Conservation (phyloP, 2,329 filamentous ascomycete genomes). For the Pestalotiopsis sp. region DNA sequence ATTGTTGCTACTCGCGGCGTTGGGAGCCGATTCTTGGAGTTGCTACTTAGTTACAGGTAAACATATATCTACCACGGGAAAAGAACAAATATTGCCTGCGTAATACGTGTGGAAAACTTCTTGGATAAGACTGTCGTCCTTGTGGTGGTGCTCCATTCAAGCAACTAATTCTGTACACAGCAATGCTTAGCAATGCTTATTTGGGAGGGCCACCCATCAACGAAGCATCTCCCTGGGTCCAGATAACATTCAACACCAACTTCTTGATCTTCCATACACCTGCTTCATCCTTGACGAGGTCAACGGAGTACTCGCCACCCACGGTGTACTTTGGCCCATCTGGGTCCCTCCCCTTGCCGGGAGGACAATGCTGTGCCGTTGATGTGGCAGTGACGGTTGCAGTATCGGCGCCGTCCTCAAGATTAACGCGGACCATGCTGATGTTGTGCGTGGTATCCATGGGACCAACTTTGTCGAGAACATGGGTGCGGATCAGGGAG, state of each 20-base stretch:
- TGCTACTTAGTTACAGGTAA: not conserved
- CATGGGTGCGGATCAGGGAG: not conserved
- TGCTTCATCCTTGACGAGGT: not conserved
- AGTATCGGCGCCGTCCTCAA: not conserved
- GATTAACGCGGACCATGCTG: not conserved
- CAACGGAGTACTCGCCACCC: not conserved
- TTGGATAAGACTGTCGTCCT: too few relatives aligned
- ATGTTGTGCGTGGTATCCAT: constrained; percentile 2
- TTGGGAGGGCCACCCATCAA: not conserved
- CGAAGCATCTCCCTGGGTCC: not conserved
- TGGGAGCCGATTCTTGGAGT: not conserved
- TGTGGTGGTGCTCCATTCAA: not conserved
- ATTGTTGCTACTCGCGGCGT: too few relatives aligned
- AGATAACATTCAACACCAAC: not conserved
- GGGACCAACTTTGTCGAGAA: not conserved
- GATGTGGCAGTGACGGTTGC: not conserved
- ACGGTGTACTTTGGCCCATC: not conserved
- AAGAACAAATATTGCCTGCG: not conserved
- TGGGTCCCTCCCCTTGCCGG: not conserved
- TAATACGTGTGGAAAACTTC: not conserved
- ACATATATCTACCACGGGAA: not conserved
- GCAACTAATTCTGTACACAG: not conserved
- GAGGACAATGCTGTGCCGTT: not conserved
- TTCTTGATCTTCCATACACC: constrained; percentile 1
- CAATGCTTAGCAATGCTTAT: not conserved